Evolutionary conservation across 2,329 filamentous ascomycete genomes (phyloP).

Genomic region (Monosporascus sp.): DNA sequence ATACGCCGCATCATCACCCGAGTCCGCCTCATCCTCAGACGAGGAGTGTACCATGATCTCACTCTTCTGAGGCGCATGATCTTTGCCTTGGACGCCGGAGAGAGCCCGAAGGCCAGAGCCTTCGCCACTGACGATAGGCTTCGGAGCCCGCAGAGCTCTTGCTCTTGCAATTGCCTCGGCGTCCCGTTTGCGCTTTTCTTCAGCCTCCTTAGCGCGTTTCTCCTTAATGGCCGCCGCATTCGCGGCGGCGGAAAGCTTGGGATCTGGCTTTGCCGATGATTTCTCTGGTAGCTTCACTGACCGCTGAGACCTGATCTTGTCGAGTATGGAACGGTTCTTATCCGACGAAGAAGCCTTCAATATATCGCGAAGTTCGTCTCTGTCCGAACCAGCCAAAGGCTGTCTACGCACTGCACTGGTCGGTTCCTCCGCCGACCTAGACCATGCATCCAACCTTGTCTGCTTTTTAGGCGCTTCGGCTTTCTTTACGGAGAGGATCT

Average conservation of each 20-base stretch:
- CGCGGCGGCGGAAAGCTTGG: constrained; percentile 30
- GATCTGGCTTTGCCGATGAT: constrained; percentile 16
- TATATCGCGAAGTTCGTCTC: constrained; percentile 43
- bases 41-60: constrained; percentile 89
- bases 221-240: constrained; percentile 60
- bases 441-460: constrained; percentile 58
- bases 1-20: constrained; percentile 53
- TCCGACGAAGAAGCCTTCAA: constrained; percentile 40
- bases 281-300: constrained; percentile 6
- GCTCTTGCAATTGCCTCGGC: constrained; percentile 67
- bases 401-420: constrained; percentile 16
- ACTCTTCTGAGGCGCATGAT: constrained; percentile 67
- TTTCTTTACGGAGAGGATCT: constrained; percentile 39
- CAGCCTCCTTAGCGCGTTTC: constrained; percentile 68
- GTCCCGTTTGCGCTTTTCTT: constrained; percentile 69
- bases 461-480: constrained; percentile 46
- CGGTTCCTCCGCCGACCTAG: constrained; percentile 42
- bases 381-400: constrained; percentile 31
- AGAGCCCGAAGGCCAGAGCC: constrained; percentile 73
- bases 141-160: constrained; percentile 52
- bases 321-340: constrained; percentile 39
- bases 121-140: constrained; percentile 60
- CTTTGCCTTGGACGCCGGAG: constrained; percentile 67
- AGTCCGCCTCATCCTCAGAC: constrained; percentile 69
- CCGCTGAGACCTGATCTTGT: constrained; percentile 38